Evolutionary conservation across 805 yeast genomes (phyloP).

Genomic region (Yarrowia deformans): DNA sequence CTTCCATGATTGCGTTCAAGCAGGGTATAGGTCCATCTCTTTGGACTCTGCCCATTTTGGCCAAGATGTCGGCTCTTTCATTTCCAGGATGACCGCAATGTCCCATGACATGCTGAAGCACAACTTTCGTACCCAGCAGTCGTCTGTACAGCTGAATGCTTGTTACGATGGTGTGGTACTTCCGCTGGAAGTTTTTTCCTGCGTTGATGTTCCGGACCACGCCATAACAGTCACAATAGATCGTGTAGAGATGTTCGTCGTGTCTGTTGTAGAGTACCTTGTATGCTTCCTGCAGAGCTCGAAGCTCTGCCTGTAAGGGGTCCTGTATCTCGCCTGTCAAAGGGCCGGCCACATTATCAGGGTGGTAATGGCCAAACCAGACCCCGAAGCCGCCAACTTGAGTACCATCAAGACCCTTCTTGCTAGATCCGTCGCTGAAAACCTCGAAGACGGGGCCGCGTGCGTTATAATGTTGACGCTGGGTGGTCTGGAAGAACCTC

Average conservation of each 20-base stretch:
- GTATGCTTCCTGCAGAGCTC: neutral
- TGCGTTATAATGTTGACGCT: neutral
- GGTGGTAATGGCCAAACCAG: conserved; percentile 24
- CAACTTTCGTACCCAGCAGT: neutral
- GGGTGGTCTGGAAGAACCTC: neutral
- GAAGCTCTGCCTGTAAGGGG: conserved; percentile 4
- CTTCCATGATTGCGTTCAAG: neutral
- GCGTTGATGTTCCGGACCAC: neutral
- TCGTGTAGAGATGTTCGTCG: neutral
- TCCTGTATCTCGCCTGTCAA: neutral
- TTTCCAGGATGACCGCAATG: conserved; percentile 18
- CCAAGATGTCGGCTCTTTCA: conserved; percentile 9
- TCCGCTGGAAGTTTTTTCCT: neutral
- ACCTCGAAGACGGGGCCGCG: neutral
- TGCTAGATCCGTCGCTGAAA: conserved; percentile 9
- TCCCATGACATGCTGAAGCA: neutral
- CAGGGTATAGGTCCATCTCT: neutral
- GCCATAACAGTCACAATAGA: neutral
- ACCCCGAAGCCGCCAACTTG: conserved; percentile 2
- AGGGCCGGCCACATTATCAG: conserved; percentile 5
- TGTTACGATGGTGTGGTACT: neutral
- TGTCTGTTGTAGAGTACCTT: conserved; percentile 1
- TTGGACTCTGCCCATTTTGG: neutral
- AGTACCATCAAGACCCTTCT: neutral
- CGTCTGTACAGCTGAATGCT: neutral